Evolutionary conservation across 805 yeast species (phyloP).

Genomic region (Huiozyma sinensis): DNA sequence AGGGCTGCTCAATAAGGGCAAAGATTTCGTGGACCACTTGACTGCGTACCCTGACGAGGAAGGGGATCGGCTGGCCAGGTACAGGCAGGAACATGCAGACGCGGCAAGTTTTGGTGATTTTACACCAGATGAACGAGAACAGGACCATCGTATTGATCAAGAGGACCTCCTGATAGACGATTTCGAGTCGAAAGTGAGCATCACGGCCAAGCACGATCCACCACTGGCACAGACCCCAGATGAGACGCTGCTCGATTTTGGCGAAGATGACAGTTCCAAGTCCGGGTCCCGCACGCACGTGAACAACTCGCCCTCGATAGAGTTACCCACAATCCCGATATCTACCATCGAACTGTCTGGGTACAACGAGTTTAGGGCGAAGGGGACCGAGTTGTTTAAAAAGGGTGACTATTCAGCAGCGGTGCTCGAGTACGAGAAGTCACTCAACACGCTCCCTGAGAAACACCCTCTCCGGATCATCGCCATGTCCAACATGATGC

Average conservation of each 20-base stretch:
- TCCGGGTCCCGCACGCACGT: neutral
- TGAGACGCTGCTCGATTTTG: slow-evolving; percentile 1
- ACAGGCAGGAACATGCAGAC: neutral
- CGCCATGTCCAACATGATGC: slow-evolving; percentile 65
- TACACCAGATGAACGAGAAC: neutral
- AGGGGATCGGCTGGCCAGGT: slow-evolving; percentile 9
- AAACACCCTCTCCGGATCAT: slow-evolving; percentile 58
- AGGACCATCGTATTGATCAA: no score
- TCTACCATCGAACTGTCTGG: slow-evolving; percentile 24
- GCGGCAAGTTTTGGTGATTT: neutral
- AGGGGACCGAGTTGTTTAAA: slow-evolving; percentile 55
- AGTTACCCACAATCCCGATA: slow-evolving; percentile 9
- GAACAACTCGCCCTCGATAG: neutral
- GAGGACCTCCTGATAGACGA: neutral
- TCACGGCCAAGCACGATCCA: neutral
- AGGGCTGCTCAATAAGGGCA: slow-evolving; percentile 24
- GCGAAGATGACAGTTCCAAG: neutral
- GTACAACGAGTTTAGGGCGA: slow-evolving; percentile 38
- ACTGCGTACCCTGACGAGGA: slow-evolving; percentile 15
- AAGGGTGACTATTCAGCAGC: slow-evolving; percentile 79
- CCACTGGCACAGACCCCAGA: neutral
- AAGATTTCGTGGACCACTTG: slow-evolving; percentile 20
- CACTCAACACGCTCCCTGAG: slow-evolving; percentile 47
- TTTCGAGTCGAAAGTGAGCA: neutral
- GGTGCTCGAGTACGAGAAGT: slow-evolving; percentile 43